phyloP scores from a whole-genome alignment of 1,139 yeast genomes.

The Kluyveromyces sp. region DNA sequence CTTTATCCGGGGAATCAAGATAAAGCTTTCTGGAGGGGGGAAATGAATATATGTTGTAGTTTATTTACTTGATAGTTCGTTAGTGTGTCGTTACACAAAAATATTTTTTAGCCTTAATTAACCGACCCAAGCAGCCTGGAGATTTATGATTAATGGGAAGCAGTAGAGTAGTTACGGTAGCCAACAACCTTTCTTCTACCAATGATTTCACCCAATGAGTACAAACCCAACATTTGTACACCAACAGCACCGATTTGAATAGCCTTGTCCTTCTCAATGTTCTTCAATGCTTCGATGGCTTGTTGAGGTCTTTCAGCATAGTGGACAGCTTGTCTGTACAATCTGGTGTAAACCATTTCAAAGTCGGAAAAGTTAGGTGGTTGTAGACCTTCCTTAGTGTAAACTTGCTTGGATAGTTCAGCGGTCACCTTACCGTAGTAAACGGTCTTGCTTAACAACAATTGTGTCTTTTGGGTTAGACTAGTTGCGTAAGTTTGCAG shows the following conservation, averaged over 20 bases:
- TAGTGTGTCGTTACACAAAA: neutral
- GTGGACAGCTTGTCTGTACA: slow-evolving; percentile 36
- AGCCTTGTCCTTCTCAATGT: slow-evolving; percentile 49
- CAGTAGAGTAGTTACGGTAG: slow-evolving; percentile 35
- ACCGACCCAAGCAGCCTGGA: too few species aligned
- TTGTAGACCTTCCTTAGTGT: slow-evolving; percentile 84
- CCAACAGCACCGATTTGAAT: slow-evolving; percentile 68
- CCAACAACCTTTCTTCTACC: slow-evolving; percentile 94
- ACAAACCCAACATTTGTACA: slow-evolving; percentile 82
- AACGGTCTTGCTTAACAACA: slow-evolving; percentile 40
- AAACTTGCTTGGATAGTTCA: slow-evolving; percentile 84
- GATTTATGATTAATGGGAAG: slow-evolving; percentile 7
- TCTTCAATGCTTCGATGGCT: slow-evolving; percentile 33
- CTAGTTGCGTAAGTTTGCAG: slow-evolving; percentile 21
- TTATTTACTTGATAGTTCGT: neutral
- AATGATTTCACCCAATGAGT: slow-evolving; percentile 89
- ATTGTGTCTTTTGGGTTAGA: slow-evolving; percentile 18
- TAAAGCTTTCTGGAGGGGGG: neutral
- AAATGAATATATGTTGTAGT: slow-evolving; percentile 7
- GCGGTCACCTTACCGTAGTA: slow-evolving; percentile 90
- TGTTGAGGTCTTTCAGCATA: slow-evolving; percentile 41
- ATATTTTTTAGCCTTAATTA: too few species aligned
- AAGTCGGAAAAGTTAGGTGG: slow-evolving; percentile 81
- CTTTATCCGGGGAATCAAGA: neutral
- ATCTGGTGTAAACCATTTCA: slow-evolving; percentile 61